These are phyloP conservation scores for Rhynchospora breviuscula DNA, from an alignment of 176 grass and related monocot genomes.

Conservation along the genomic window DNA sequence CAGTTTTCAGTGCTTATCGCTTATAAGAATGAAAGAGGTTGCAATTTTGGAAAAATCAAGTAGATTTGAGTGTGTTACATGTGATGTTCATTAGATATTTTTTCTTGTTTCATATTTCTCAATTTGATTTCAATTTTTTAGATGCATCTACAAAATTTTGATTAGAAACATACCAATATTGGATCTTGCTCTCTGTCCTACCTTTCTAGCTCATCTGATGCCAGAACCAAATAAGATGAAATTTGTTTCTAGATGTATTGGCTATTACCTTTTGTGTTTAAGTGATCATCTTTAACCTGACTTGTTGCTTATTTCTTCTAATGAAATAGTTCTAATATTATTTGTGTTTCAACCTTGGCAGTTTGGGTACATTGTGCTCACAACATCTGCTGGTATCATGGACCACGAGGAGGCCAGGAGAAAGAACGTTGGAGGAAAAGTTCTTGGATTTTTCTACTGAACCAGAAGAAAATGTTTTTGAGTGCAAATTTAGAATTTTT, in stretches of 20 bases:
- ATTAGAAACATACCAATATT: no score
- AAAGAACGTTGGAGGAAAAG: constrained; percentile 71
- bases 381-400: constrained; percentile 77
- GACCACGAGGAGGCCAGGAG: constrained; percentile 70
- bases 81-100: background rate
- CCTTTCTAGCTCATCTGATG: background rate
- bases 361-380: constrained; percentile 77
- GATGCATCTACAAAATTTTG: background rate
- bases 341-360: constrained; percentile 16
- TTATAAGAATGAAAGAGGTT: background rate
- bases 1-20: background rate
- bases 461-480: background rate
- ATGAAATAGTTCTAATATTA: background rate
- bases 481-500: background rate
- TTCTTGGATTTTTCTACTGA: constrained; percentile 70
- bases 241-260: background rate
- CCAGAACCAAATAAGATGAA: background rate
- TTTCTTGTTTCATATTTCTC: background rate
- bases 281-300: background rate
- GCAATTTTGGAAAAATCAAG: background rate
- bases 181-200: background rate
- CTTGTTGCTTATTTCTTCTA: background rate
- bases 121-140: background rate
- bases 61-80: background rate
- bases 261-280: background rate